Evolutionary conservation across 2,329 filamentous ascomycete genomes (phyloP).

Genomic region (Microsporum audouinii): DNA sequence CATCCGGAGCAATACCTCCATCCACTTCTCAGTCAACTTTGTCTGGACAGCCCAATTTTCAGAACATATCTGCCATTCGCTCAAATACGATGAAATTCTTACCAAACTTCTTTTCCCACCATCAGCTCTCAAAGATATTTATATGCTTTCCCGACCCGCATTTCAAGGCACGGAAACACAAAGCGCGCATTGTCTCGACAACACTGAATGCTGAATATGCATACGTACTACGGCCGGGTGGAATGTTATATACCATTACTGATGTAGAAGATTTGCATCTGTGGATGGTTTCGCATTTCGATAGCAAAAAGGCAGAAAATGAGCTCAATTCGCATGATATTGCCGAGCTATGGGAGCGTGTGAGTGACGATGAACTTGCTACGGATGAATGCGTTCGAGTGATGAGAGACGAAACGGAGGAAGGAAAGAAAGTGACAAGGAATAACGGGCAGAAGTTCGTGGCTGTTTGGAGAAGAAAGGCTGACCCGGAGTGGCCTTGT

Average conservation of each 20-base stretch:
- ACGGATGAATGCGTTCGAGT: slow-evolving; percentile 49
- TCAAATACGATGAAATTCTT: slow-evolving; percentile 99
- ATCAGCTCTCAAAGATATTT: slow-evolving; percentile 80
- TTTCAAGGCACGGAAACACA: slow-evolving; percentile 96
- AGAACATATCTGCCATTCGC: slow-evolving; percentile 80
- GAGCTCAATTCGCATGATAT: slow-evolving; percentile 59
- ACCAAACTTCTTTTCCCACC: slow-evolving; percentile 85
- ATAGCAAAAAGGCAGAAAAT: slow-evolving; percentile 45
- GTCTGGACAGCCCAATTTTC: slow-evolving; percentile 41
- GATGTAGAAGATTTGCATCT: slow-evolving; percentile 88
- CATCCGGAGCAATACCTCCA: background rate
- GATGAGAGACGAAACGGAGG: slow-evolving; percentile 73
- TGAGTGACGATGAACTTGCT: slow-evolving; percentile 46
- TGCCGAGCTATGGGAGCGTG: slow-evolving; percentile 57
- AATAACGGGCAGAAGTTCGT: slow-evolving; percentile 88
- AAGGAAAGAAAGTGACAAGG: slow-evolving; percentile 89
- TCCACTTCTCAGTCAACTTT: background rate
- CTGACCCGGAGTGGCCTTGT: slow-evolving; percentile 60
- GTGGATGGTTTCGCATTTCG: slow-evolving; percentile 87
- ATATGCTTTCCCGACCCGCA: slow-evolving; percentile 98
- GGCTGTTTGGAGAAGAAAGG: slow-evolving; percentile 69
- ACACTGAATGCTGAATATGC: slow-evolving; percentile 90
- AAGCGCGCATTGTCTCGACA: slow-evolving; percentile 82
- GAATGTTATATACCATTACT: slow-evolving; percentile 89
- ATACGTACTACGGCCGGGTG: slow-evolving; percentile 70